phyloP scores from a whole-genome alignment of 305 asterid species.

The Euphrasia arctica region DNA sequence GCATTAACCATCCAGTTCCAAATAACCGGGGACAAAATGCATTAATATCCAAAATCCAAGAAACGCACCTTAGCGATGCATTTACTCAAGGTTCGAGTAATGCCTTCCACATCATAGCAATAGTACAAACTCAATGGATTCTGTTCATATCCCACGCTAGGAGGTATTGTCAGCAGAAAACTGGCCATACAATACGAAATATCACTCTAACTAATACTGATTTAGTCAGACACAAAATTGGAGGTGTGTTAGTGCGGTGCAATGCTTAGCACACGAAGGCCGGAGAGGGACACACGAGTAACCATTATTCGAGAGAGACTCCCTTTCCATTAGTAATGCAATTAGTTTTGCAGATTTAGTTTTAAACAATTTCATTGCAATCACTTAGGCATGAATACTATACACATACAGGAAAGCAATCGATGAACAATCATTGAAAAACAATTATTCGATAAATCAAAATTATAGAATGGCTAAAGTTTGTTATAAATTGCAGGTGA shows the following conservation, averaged over 20 bases:
- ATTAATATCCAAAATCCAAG: background rate
- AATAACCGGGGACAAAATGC: background rate
- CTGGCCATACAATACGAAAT: conserved; percentile 39
- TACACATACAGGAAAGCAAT: background rate
- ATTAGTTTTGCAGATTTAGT: background rate
- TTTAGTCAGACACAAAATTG: background rate
- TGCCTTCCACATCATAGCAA: conserved; percentile 72
- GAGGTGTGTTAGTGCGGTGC: too few relatives aligned
- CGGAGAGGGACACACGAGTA: too few relatives aligned
- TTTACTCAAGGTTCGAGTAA: conserved; percentile 46
- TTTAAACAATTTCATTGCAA: background rate
- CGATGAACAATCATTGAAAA: background rate
- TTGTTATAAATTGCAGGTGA: background rate
- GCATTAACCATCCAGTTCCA: background rate
- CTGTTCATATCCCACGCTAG: conserved; percentile 91
- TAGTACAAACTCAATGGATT: conserved; percentile 88
- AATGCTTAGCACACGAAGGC: too few relatives aligned
- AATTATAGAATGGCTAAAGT: background rate
- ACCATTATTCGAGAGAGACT: too few relatives aligned
- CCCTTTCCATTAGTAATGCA: too few relatives aligned
- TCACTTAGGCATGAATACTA: background rate
- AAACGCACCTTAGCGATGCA: conserved; percentile 88
- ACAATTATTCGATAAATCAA: background rate
- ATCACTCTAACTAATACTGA: conserved; percentile 22
- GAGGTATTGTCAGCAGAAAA: conserved; percentile 86